Evolutionary conservation across 805 yeast species (phyloP).

Genomic region (Cyberlindnera petersonii): DNA sequence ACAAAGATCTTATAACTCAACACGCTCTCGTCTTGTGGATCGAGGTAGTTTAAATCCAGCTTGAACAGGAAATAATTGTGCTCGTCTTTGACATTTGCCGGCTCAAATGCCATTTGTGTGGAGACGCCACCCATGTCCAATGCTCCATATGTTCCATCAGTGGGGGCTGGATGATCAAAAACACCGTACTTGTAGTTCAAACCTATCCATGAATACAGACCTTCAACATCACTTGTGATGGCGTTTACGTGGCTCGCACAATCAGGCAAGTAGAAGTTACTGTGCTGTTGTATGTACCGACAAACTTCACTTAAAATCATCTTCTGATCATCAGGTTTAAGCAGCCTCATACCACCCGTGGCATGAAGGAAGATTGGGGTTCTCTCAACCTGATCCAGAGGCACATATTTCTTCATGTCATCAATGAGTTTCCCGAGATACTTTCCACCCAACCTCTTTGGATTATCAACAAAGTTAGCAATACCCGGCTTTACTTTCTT

Average conservation of each 20-base stretch:
- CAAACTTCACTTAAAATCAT: constrained; percentile 47
- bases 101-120: constrained; percentile 67
- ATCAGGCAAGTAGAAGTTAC: constrained; percentile 56
- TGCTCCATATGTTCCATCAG: constrained; percentile 55
- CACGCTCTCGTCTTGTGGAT: constrained; percentile 23
- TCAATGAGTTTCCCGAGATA: constrained; percentile 48
- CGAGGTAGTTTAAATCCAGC: constrained; percentile 38
- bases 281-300: constrained; percentile 40
- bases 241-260: constrained; percentile 56
- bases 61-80: constrained; percentile 43
- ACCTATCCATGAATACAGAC: constrained; percentile 64
- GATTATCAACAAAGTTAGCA: constrained; percentile 43
- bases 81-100: constrained; percentile 32
- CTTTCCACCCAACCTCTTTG: constrained; percentile 48
- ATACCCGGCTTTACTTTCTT: constrained; percentile 50
- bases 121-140: constrained; percentile 99
- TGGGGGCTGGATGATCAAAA: constrained; percentile 29
- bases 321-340: constrained; percentile 49
- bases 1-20: constrained; percentile 44
- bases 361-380: constrained; percentile 70
- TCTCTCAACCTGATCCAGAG: constrained; percentile 52
- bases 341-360: constrained; percentile 63
- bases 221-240: constrained; percentile 64
- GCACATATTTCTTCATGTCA: constrained; percentile 48
- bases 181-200: constrained; percentile 52